A percentile compares a stretch with the other conserved stretches of the same genome.
phyloP scores from a whole-genome alignment of 116 monocot genomes.

The Iris pallida region DNA sequence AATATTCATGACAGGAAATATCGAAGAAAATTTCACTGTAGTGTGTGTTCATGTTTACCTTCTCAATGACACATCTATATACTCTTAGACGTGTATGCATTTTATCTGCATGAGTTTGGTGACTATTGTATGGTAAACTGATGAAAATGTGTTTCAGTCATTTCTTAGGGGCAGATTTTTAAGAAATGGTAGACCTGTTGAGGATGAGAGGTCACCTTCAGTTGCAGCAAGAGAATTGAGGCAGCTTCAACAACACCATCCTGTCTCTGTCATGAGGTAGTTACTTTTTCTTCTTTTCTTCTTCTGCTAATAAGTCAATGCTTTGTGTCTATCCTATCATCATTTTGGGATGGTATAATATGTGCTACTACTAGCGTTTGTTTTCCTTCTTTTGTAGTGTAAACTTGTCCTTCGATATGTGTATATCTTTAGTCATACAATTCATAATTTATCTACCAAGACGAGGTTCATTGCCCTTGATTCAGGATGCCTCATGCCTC shows the following conservation, averaged over 20 bases:
- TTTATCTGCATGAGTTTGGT: neutral
- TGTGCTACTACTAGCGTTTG: too few relatives aligned
- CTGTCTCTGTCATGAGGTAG: slow-evolving; percentile 57
- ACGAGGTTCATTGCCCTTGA: too few relatives aligned
- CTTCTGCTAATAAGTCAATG: too few relatives aligned
- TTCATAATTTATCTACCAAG: too few relatives aligned
- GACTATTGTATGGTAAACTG: slow-evolving; percentile 2
- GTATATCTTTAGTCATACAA: too few relatives aligned
- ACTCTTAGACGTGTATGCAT: neutral
- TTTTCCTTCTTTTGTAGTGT: too few relatives aligned
- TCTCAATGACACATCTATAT: neutral
- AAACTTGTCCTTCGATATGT: too few relatives aligned
- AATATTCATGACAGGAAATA: neutral
- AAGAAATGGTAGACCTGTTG: slow-evolving; percentile 29
- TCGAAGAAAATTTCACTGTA: neutral
- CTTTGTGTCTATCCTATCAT: too few relatives aligned
- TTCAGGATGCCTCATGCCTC: too few relatives aligned
- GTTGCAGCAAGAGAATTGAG: slow-evolving; percentile 49
- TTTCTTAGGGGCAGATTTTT: slow-evolving; percentile 58
- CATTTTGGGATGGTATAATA: too few relatives aligned
- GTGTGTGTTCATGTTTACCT: neutral
- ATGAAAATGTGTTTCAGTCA: slow-evolving; percentile 32
- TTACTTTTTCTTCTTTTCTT: too few relatives aligned
- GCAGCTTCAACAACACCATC: slow-evolving; percentile 40
- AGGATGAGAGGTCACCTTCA: slow-evolving; percentile 54